phyloP scores from a whole-genome alignment of 768 basidiomycete species.

The Russula brevipes region DNA sequence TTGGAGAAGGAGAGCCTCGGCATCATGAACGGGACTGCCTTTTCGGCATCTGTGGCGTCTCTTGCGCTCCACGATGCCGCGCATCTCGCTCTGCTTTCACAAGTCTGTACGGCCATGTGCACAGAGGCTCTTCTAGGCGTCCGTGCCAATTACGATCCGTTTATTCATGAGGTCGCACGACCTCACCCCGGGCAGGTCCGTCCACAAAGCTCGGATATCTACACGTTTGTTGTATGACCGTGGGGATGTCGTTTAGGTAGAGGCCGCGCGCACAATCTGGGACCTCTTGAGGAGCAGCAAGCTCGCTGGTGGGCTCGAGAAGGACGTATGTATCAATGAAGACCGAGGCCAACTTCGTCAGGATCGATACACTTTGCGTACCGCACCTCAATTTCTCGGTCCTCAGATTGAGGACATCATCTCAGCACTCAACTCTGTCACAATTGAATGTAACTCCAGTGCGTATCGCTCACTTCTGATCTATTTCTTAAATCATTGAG shows the following conservation, averaged over 20 bases:
- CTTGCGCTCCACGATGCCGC: slow-evolving; percentile 72
- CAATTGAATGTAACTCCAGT: slow-evolving; percentile 81
- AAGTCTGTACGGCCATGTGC: slow-evolving; percentile 78
- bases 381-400: slow-evolving; percentile 79
- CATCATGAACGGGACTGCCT: slow-evolving; percentile 80
- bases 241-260: slow-evolving; percentile 41
- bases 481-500: neutral
- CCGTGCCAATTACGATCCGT: slow-evolving; percentile 66
- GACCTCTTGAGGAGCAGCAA: slow-evolving; percentile 63
- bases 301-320: slow-evolving; percentile 56
- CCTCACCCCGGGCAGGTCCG: slow-evolving; percentile 78
- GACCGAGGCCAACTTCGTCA: slow-evolving; percentile 74
- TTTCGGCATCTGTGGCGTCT: slow-evolving; percentile 70
- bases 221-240: neutral
- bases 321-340: slow-evolving; percentile 64
- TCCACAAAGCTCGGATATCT: slow-evolving; percentile 4
- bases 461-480: slow-evolving; percentile 28
- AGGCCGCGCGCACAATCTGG: slow-evolving; percentile 65
- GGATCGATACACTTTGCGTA: slow-evolving; percentile 74
- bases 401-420: slow-evolving; percentile 81
- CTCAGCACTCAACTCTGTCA: slow-evolving; percentile 55
- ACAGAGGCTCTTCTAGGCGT: slow-evolving; percentile 76
- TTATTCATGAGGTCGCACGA: slow-evolving; percentile 68
- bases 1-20: slow-evolving; percentile 75
- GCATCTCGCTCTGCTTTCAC: slow-evolving; percentile 58